A percentile compares a stretch with the other conserved stretches of the same genome.
Conservation (phyloP, 1,284 basidiomycete genomes). For the Tilletia setariae region DNA sequence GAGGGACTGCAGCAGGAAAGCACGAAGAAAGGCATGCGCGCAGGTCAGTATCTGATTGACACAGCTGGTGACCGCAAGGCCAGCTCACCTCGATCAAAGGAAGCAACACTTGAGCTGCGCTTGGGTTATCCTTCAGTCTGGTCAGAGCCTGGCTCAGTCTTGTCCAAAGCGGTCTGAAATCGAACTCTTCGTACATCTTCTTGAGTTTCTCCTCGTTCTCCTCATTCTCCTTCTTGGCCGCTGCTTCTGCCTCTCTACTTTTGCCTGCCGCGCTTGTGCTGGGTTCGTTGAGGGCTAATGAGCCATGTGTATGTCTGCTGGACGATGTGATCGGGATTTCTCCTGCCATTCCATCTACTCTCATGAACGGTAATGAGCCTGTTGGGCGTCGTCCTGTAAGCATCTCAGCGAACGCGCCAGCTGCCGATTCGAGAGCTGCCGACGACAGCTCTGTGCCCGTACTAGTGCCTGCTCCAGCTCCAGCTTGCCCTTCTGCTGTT, state of each 20-base stretch:
- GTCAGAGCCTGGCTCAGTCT: constrained; percentile 46
- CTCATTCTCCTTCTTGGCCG: constrained; percentile 58
- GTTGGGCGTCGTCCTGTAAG: too few relatives aligned
- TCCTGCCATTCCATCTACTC: too few relatives aligned
- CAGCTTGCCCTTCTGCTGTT: too few relatives aligned
- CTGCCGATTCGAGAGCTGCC: too few relatives aligned
- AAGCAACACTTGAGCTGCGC: constrained; percentile 48
- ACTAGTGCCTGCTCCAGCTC: too few relatives aligned
- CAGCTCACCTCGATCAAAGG: constrained; percentile 45
- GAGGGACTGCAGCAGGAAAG: constrained; percentile 58
- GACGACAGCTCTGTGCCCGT: too few relatives aligned
- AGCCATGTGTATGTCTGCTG: not conserved
- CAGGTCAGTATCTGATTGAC: not conserved
- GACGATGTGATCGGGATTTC: not conserved
- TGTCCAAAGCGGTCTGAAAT: constrained; percentile 47
- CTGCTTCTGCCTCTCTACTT: constrained; percentile 4
- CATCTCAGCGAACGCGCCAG: too few relatives aligned
- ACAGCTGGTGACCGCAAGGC: not conserved
- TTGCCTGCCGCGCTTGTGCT: not conserved
- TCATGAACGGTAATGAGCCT: too few relatives aligned
- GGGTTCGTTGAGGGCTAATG: not conserved
- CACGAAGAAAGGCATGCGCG: not conserved
- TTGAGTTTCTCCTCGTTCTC: constrained; percentile 55
- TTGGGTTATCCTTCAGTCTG: constrained; percentile 45
- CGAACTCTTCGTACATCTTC: constrained; percentile 49